phyloP scores from a whole-genome alignment of 1,139 yeast species.

The Geotrichum reessii region DNA sequence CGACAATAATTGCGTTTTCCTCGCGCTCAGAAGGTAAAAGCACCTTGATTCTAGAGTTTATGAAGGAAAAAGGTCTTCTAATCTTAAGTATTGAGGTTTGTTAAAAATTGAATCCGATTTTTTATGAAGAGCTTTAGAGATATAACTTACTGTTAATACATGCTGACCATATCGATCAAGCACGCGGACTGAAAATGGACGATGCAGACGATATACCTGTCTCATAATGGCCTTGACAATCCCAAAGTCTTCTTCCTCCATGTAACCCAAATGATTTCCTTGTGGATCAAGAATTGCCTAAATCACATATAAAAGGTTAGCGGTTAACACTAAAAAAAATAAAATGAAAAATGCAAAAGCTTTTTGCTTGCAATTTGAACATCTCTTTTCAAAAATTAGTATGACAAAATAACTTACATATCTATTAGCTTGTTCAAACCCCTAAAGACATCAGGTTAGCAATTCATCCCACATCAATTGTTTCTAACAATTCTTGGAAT shows the following conservation, averaged over 20 bases:
- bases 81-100: constrained; percentile 22
- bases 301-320: background rate
- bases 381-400: background rate
- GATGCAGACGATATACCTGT: constrained; percentile 73
- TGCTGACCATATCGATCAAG: constrained; percentile 65
- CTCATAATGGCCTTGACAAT: constrained; percentile 63
- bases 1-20: constrained; percentile 50
- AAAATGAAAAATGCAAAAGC: background rate
- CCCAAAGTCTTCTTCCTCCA: constrained; percentile 76
- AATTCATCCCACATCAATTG: background rate
- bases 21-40: constrained; percentile 49
- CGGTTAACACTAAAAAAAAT: background rate
- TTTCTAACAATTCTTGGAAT: background rate
- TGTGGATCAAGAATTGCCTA: constrained; percentile 57
- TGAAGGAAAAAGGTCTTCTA: constrained; percentile 72
- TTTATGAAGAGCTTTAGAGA: background rate
- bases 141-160: constrained; percentile 45
- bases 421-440: constrained; percentile 85
- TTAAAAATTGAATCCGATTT: background rate
- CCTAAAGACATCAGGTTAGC: constrained; percentile 32
- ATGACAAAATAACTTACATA: constrained; percentile 37
- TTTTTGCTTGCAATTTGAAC: background rate
- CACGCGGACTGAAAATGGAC: constrained; percentile 82
- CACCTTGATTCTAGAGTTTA: constrained; percentile 81
- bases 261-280: constrained; percentile 73